Conservation (phyloP, 202 grass and related monocot genomes). For the Schoenoplectus tabernaemontani region DNA sequence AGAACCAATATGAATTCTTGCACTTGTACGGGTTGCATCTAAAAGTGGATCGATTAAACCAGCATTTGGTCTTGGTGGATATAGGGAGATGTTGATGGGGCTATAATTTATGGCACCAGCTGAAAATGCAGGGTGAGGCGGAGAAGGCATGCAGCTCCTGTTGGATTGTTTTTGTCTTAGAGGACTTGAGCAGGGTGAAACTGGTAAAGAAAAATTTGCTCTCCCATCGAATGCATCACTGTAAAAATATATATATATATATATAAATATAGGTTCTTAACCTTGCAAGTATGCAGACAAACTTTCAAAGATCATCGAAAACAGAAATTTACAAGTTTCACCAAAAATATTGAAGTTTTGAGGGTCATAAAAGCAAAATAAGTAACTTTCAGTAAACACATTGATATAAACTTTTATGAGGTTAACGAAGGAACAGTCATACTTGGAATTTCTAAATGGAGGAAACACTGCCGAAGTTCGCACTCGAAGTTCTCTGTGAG, state of each 20-base stretch:
- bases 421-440: conserved; percentile 10
- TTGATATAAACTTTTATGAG: not conserved
- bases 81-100: conserved; percentile 59
- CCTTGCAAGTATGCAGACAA: not conserved
- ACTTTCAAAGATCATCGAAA: not conserved
- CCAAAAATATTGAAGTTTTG: not conserved
- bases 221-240: conserved; percentile 41
- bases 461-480: conserved; percentile 33
- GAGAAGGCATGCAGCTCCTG: conserved; percentile 79
- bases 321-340: not conserved
- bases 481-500: conserved; percentile 28
- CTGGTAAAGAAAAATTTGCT: conserved; percentile 75
- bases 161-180: conserved; percentile 58
- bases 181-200: conserved; percentile 80
- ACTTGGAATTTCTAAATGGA: conserved; percentile 40
- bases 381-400: not conserved
- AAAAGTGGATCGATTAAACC: conserved; percentile 35
- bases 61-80: conserved; percentile 36
- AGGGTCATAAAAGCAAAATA: not conserved
- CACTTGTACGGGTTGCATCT: conserved; percentile 27
- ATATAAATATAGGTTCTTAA: not conserved
- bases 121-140: conserved; percentile 82
- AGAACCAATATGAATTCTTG: conserved; percentile 34
- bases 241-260: conserved; percentile 16
- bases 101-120: conserved; percentile 79